Conservation (phyloP, 2,329 filamentous ascomycete species). For the Chaetomiaceae sp. region DNA sequence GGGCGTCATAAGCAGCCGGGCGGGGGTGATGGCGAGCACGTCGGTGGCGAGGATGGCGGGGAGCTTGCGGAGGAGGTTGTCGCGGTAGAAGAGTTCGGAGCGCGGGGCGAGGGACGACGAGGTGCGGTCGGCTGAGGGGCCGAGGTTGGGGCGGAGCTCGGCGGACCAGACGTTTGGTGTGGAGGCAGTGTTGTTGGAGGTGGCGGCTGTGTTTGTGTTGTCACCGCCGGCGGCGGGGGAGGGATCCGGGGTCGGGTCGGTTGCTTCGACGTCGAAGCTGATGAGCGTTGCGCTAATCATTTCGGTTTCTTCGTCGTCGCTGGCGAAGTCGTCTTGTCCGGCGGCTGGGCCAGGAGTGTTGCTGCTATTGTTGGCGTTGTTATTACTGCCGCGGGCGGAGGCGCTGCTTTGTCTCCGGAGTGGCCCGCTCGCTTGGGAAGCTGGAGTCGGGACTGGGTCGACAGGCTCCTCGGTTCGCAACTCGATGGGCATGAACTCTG, state of each 20-base stretch:
- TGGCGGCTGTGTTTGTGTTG: conserved; percentile 16
- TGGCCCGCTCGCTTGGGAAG: too few species aligned
- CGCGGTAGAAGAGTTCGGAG: conserved; percentile 29
- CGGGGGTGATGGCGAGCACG: conserved; percentile 41
- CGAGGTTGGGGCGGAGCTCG: conserved; percentile 49
- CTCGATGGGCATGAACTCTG: conserved; percentile 2
- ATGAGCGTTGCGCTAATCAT: conserved; percentile 54
- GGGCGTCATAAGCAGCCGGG: conserved; percentile 42
- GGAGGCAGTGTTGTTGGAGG: conserved; percentile 28
- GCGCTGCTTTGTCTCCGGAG: conserved; percentile 44
- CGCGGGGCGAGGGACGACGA: background rate
- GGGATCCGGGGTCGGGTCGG: conserved; percentile 43
- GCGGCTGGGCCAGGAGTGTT: background rate
- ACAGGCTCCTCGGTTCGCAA: background rate
- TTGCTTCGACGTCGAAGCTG: conserved; percentile 58
- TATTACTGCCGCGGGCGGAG: conserved; percentile 37
- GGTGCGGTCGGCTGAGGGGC: background rate
- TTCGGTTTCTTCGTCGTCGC: conserved; percentile 52
- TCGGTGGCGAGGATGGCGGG: conserved; percentile 46
- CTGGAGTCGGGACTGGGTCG: background rate
- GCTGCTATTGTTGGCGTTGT: conserved; percentile 11
- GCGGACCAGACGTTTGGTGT: conserved; percentile 58
- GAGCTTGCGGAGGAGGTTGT: conserved; percentile 47
- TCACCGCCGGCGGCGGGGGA: conserved; percentile 32
- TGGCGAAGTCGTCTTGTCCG: conserved; percentile 44